A percentile compares a stretch with the other conserved stretches of the same genome.
Evolutionary conservation across 2,329 filamentous ascomycete species (phyloP).

Genomic region (Ceratocystis cubensis): DNA sequence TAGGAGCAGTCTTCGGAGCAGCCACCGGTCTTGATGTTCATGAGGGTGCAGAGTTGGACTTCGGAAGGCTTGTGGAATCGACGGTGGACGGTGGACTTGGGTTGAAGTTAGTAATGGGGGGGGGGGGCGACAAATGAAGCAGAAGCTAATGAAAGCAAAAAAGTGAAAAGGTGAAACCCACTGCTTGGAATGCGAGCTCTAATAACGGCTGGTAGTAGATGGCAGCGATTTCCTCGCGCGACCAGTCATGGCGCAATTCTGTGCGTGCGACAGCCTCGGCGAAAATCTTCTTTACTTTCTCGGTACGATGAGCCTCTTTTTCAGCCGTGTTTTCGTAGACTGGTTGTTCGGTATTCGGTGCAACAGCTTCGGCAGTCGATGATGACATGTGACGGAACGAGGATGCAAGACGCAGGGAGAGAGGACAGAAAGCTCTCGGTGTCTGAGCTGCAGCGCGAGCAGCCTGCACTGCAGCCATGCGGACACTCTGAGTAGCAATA

Average conservation of each 20-base stretch:
- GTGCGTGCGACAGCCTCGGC: slow-evolving; percentile 46
- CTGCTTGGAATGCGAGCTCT: slow-evolving; percentile 63
- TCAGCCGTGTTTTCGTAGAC: neutral
- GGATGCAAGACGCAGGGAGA: neutral
- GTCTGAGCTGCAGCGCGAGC: neutral
- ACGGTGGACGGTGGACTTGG: slow-evolving; percentile 61
- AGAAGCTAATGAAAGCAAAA: neutral
- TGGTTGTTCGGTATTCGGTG: neutral
- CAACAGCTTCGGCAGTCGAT: slow-evolving; percentile 6
- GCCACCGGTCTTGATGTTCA: slow-evolving; percentile 93
- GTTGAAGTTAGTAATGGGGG: neutral
- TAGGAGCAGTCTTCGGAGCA: slow-evolving; percentile 90
- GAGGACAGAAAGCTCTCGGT: neutral
- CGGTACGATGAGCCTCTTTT: neutral
- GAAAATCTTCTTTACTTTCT: slow-evolving; percentile 27
- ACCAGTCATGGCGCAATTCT: slow-evolving; percentile 60
- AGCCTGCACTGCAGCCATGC: neutral
- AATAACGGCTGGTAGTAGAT: slow-evolving; percentile 74
- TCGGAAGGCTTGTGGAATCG: slow-evolving; percentile 73
- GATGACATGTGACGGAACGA: neutral
- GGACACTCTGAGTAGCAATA: neutral
- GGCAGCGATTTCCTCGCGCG: slow-evolving; percentile 63
- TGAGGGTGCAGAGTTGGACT: slow-evolving; percentile 84
- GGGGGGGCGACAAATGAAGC: neutral
- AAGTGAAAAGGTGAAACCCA: slow-evolving; percentile 31